Evolutionary conservation across 2,329 filamentous ascomycete species (phyloP).

Genomic region (Metarhizium robertsii): DNA sequence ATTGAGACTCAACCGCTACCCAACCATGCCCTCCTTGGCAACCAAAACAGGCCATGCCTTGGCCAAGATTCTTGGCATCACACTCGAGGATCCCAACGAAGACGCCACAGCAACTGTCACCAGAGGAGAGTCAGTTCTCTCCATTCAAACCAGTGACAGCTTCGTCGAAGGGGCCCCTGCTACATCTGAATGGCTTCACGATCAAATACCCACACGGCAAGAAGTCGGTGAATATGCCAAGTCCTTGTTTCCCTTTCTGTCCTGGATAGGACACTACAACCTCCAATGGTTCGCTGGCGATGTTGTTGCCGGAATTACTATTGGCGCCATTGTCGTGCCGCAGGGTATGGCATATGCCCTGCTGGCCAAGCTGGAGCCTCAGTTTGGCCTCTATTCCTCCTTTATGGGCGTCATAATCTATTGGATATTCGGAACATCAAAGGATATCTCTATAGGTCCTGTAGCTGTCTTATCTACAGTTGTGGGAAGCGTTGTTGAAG

Average conservation of each 20-base stretch:
- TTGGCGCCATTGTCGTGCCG: slow-evolving; percentile 70
- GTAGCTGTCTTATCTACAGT: slow-evolving; percentile 94
- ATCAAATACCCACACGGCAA: slow-evolving; percentile 48
- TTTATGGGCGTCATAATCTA: slow-evolving; percentile 94
- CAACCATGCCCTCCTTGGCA: slow-evolving; percentile 25
- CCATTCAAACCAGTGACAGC: slow-evolving; percentile 60
- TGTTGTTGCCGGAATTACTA: slow-evolving; percentile 62
- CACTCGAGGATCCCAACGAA: slow-evolving; percentile 50
- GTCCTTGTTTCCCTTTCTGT: slow-evolving; percentile 75
- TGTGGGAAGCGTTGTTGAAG: slow-evolving; percentile 69
- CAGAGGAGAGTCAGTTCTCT: slow-evolving; percentile 71
- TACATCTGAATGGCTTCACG: slow-evolving; percentile 59
- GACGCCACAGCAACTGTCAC: slow-evolving; percentile 50
- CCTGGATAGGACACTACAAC: slow-evolving; percentile 90
- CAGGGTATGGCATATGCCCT: slow-evolving; percentile 94
- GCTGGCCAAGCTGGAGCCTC: slow-evolving; percentile 66
- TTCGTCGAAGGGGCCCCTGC: slow-evolving; percentile 81
- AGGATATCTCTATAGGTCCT: slow-evolving; percentile 95
- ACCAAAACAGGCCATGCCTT: slow-evolving; percentile 61
- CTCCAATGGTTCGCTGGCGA: slow-evolving; percentile 82
- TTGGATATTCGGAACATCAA: slow-evolving; percentile 97
- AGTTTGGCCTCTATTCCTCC: slow-evolving; percentile 79
- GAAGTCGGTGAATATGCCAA: slow-evolving; percentile 52
- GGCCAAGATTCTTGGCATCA: slow-evolving; percentile 76
- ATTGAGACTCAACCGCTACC: background rate